phyloP scores from a whole-genome alignment of 345 rosid species.

The Citrus inodora region DNA sequence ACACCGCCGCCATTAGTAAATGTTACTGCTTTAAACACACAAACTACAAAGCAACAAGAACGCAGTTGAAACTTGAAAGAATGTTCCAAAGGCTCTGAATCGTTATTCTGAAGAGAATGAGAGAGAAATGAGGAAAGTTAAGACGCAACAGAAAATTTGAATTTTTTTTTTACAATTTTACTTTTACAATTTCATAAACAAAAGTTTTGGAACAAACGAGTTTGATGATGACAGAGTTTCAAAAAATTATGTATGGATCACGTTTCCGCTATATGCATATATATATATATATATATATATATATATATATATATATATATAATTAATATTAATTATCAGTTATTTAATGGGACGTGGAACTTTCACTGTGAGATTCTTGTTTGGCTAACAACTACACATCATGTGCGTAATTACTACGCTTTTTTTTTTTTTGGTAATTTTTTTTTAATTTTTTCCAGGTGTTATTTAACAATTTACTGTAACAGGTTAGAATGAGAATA shows the following conservation, averaged over 20 bases:
- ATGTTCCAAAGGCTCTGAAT: neutral
- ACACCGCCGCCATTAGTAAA: constrained; percentile 17
- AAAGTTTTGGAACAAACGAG: neutral
- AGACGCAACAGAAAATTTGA: too few relatives aligned
- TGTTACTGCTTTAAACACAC: neutral
- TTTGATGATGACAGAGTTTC: neutral
- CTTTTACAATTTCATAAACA: neutral
- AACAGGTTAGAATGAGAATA: neutral
- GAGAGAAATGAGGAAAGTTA: neutral
- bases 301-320: too few relatives aligned
- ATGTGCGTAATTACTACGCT: neutral
- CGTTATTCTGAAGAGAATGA: too few relatives aligned
- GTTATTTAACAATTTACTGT: neutral
- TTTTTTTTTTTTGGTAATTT: neutral
- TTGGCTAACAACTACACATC: neutral
- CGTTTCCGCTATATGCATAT: neutral
- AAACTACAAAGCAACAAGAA: too few relatives aligned
- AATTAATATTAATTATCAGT: too few relatives aligned
- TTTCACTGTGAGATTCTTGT: neutral
- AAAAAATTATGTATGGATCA: neutral
- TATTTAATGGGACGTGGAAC: neutral
- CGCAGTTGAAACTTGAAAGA: neutral
- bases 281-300: too few relatives aligned
- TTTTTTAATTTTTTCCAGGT: neutral
- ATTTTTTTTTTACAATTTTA: too few relatives aligned